Conservation (phyloP, 2,329 filamentous ascomycete species). For the Acarospora socialis region DNA sequence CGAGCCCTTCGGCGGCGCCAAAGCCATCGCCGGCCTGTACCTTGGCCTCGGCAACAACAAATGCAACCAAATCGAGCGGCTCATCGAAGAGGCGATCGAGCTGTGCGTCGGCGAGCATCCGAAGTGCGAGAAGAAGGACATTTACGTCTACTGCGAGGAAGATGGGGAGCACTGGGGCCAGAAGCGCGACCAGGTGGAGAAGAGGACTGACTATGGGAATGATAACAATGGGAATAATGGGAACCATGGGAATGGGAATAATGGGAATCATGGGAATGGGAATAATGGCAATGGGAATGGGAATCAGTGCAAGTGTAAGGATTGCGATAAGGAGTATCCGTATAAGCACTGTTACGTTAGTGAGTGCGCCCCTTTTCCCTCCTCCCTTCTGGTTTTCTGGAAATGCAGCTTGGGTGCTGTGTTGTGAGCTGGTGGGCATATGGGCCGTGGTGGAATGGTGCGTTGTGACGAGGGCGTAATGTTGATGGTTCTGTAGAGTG, state of each 20-base stretch:
- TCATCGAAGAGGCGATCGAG: not conserved
- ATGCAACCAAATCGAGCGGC: not conserved
- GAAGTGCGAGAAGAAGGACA: not conserved
- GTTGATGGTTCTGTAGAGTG: too few species aligned
- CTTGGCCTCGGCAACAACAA: not conserved
- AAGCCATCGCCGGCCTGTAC: not conserved
- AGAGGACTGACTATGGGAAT: not conserved
- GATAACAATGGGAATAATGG: not conserved
- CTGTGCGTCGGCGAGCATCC: not conserved
- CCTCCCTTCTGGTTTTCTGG: not conserved
- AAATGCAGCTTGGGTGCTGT: too few species aligned
- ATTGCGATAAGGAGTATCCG: not conserved
- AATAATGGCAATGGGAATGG: too few species aligned
- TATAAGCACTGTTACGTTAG: not conserved
- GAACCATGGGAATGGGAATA: too few species aligned
- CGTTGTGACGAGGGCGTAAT: too few species aligned
- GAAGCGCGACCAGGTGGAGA: not conserved
- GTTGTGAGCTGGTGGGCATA: too few species aligned
- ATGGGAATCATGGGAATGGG: too few species aligned
- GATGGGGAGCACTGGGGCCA: not conserved
- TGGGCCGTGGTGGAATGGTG: too few species aligned
- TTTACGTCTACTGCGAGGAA: not conserved
- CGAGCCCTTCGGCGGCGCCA: conserved; percentile 1
- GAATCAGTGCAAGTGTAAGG: too few species aligned
- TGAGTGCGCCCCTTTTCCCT: not conserved